phyloP scores from a whole-genome alignment of 306 rosid genomes.

The Malus fusca region DNA sequence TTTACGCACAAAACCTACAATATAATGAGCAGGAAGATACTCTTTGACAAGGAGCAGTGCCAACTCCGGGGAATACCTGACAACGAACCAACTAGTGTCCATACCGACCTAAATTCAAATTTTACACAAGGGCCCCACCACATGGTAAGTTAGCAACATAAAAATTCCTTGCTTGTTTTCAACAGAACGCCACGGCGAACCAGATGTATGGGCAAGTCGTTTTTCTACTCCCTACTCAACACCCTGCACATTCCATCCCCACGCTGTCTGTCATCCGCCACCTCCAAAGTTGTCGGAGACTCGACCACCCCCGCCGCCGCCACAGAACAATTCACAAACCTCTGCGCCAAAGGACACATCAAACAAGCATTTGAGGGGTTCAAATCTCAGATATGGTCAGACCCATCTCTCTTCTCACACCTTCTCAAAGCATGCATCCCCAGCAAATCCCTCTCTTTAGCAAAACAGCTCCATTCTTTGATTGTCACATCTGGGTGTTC shows the following conservation, averaged over 20 bases:
- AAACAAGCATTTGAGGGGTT: constrained; percentile 52
- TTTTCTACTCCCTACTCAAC: constrained; percentile 22
- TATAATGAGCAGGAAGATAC: too few relatives aligned
- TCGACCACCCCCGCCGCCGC: not conserved
- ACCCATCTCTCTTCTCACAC: constrained; percentile 64
- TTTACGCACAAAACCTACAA: too few relatives aligned
- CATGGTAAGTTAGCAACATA: too few relatives aligned
- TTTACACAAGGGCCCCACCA: too few relatives aligned
- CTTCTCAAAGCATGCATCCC: constrained; percentile 63
- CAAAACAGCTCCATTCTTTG: constrained; percentile 69
- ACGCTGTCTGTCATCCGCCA: constrained; percentile 27
- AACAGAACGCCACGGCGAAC: not conserved
- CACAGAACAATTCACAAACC: constrained; percentile 30
- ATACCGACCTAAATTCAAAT: too few relatives aligned
- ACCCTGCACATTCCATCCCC: not conserved
- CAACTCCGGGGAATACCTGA: too few relatives aligned
- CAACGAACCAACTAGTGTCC: too few relatives aligned
- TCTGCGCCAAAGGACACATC: constrained; percentile 49
- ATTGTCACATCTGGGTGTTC: constrained; percentile 66
- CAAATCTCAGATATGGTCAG: constrained; percentile 42
- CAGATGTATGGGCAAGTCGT: constrained; percentile 38
- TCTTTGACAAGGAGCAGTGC: too few relatives aligned
- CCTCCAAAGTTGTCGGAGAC: constrained; percentile 14
- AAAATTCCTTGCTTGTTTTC: not conserved
- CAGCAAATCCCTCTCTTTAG: constrained; percentile 41